Base-by-base conservation (phyloP, 148 eudicot genomes). In the Amaranthus palmeri region DNA sequence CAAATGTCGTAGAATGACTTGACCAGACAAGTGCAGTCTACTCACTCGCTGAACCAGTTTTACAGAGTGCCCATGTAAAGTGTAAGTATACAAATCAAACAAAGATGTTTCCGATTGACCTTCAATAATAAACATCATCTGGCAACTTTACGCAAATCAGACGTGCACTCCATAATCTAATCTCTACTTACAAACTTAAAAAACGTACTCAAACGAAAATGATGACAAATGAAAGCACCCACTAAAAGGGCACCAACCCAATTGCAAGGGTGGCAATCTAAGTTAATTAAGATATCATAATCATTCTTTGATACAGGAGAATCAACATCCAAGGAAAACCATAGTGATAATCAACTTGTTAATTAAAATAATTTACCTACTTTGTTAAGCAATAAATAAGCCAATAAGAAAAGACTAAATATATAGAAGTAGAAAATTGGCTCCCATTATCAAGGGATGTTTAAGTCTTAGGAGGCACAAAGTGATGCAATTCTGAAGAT, bases 391-490 rank as follows among this genome's bases (percentile, higher is more conserved):
- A 25, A 25, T 54, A 36, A 8, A 7, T 61, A 62, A 53, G 52
- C 8, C 5, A 61, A n/a, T 13, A 50, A 8, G 25, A 10, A 6
- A 10, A 18, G 47, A 56, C 13, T 25, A 25, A 25, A 25, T 25
- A 25, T 25, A 25, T 25, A 25, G 36, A 25, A 25, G 36, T 25
- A 25, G 36, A 25, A 25, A 15, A 42, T 64, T 61, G 66, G 71
- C 72, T 72, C 79, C 79, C 71, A 70, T 73, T 74, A 68, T 79
- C 69, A 68, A 70, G 82, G 62, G 73, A 70, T 82, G 85, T 70
- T 74, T 67, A 80, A 63, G 55, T 66, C 72, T 53, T 73, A 76
- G 82, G 85, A 74, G 54, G 82, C 85, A 82, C 54, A 68, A 65
- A 73, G 72, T 72, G 75, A 64, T 67, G 17, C 57, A 68, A 42